Percentiles rank a stretch among this genome's conserved stretches.
Conservation (phyloP, 441 rosid species). For the Melastoma candidum region DNA sequence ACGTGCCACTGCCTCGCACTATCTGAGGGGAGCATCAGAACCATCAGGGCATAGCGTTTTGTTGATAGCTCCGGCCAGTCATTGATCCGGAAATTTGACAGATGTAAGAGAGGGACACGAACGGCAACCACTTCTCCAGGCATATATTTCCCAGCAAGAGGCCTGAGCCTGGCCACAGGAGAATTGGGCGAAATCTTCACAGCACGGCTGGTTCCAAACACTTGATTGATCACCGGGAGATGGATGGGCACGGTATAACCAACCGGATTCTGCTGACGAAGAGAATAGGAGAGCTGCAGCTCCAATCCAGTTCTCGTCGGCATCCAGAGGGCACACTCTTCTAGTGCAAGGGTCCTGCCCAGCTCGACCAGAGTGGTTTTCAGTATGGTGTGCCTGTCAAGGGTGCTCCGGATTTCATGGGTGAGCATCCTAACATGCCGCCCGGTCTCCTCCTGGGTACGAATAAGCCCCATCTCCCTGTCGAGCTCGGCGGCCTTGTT, state of each 20-base stretch:
- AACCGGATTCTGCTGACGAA: conserved; percentile 87
- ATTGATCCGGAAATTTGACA: conserved; percentile 87
- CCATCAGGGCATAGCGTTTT: conserved; percentile 92
- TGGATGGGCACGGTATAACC: conserved; percentile 91
- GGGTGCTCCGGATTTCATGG: conserved; percentile 92
- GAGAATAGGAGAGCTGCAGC: conserved; percentile 85
- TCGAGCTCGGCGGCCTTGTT: conserved; percentile 96
- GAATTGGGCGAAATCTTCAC: conserved; percentile 80
- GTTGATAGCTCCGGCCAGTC: conserved; percentile 99
- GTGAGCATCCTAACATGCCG: conserved; percentile 97
- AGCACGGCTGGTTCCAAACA: conserved; percentile 61
- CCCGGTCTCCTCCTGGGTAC: conserved; percentile 96
- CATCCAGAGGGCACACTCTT: conserved; percentile 99
- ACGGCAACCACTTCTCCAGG: conserved; percentile 97
- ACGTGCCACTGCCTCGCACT: conserved; percentile 99
- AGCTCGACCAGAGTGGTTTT: conserved; percentile 90
- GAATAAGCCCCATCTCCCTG: conserved; percentile 91
- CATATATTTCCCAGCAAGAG: conserved; percentile 69
- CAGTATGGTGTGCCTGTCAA: conserved; percentile 86
- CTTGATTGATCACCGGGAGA: conserved; percentile 87
- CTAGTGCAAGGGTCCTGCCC: conserved; percentile 80
- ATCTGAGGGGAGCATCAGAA: conserved; percentile 93
- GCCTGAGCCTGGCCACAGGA: conserved; percentile 77
- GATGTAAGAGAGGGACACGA: conserved; percentile 92
- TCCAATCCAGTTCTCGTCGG: conserved; percentile 97